Base-by-base conservation (phyloP, 2,329 filamentous ascomycete genomes). In the Botrytis squamosa region DNA sequence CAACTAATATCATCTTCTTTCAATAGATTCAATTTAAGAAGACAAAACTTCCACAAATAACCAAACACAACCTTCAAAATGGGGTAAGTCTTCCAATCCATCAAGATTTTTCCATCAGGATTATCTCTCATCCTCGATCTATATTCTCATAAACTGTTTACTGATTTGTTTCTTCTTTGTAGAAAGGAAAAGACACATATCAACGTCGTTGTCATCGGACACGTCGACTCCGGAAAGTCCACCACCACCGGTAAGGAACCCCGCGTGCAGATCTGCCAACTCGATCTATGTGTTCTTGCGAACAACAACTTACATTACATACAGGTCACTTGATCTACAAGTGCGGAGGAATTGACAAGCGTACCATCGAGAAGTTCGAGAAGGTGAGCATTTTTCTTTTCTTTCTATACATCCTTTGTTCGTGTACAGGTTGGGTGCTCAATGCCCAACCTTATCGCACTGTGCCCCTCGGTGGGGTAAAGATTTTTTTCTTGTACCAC, bases 331-430 rank as follows among this genome's bases (percentile, higher is more conserved):
- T 99, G 91, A 98, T 99, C 93, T 98, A 98, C 94, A 95, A 99
- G 93, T 98, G 96, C 90, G 96, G 96, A 92, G 96, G 96, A 94
- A 99, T 98, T 85, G 96, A 99, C 93, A 94, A 95, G 91, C 95
- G 96, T 94, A 98, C 95, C 87, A 99, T 99, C 86, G 96, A 99
- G 93, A 99, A 99, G 93, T 99, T 99, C 92, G 96, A 99, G 95
- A 99, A 99, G 94, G 94, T 97, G 87, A 85, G 90, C 70, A 40
- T 62, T 73, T 65, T 67, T 72, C 9, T 69, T 65, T 65, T 66
- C 76, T 79, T 79, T 78, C 78, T 77, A 74, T 76, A 71, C 73
- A 75, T 74, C 71, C 78, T 80, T 78, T 72, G 40, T 72, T 49
- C 20, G 22, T 72, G 49, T 49, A 14, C 18, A 25, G 18, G 4